phyloP scores from a whole-genome alignment of 1,284 basidiomycete species.

The Pholiota adiposa region DNA sequence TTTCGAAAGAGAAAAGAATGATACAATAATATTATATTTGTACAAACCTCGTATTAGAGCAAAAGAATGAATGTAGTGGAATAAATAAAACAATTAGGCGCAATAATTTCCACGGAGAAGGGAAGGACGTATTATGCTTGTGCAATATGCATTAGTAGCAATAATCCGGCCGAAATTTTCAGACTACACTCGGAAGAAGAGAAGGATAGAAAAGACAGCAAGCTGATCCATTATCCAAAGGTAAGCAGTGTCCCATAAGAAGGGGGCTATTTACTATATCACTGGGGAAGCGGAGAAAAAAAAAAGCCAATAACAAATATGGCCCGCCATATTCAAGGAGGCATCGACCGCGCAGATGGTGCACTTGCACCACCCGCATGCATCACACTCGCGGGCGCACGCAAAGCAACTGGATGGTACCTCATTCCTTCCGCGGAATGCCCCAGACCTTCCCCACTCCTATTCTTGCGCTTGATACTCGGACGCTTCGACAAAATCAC shows the following conservation, averaged over 20 bases:
- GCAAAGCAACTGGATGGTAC: conserved; percentile 17
- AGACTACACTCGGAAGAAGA: background rate
- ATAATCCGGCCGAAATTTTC: background rate
- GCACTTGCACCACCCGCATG: conserved; percentile 11
- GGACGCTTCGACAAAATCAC: conserved; percentile 65
- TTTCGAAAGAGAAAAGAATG: background rate
- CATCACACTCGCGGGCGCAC: conserved; percentile 9
- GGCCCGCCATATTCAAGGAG: conserved; percentile 8
- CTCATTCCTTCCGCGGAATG: conserved; percentile 16
- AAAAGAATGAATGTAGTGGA: background rate
- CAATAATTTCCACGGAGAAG: background rate
- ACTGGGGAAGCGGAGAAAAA: background rate
- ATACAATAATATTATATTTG: background rate
- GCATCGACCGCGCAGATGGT: conserved; percentile 14
- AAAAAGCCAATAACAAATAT: background rate
- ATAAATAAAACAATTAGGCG: background rate
- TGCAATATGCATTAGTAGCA: background rate
- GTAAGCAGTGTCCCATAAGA: too few species aligned
- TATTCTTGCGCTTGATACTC: conserved; percentile 59
- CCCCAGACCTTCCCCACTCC: conserved; percentile 23
- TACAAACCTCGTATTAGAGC: background rate
- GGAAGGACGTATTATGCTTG: background rate
- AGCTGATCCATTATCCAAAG: background rate
- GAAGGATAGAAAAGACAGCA: background rate
- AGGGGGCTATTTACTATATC: too few species aligned